Base-by-base conservation (phyloP, 176 grass and related monocot genomes). In the Eragrostis nindensis region DNA sequence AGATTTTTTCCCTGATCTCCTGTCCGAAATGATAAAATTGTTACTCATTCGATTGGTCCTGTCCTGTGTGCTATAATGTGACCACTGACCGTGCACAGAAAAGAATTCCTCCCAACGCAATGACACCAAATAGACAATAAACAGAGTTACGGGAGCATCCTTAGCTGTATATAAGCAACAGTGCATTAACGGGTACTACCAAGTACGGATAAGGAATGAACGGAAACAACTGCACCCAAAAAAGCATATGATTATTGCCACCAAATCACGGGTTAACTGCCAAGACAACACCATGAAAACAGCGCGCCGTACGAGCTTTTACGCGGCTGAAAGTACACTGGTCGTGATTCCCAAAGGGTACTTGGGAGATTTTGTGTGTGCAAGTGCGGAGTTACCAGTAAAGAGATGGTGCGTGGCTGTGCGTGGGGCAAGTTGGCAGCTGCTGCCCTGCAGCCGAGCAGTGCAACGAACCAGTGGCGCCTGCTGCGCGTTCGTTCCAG, bases 281-380 rank as follows among this genome's bases (percentile, higher is more conserved):
- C 17, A 2, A 57, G 32, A 44, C 19, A 6, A 14, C 5, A n/a
- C 25, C n/a, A 13, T 38, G 46, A 59, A 83, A 71, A 56, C 50
- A 78, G 15, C 0, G 56, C 3, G 12, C 66, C 2, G 79, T 66
- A 77, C 80, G 39, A 7, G 39, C 22, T 41, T 88, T 84, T 25
- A 66, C 72, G 43, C 27, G 62, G 52, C 41, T 57, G 46, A 61
- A 68, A 83, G 86, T 84, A 74, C 80, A 84, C 74, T 30, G 65
- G 56, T 19, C 46, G 78, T 80, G 66, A 68, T 81, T 82, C 79
- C 52, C 80, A 6, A 75, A 70, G 44, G 41, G 64, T 74, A 73
- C 56, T 54, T 67, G 18, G 19, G 74, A 62, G 84, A 83, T 83
- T 64, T 79, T 68, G 70, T 57, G 55, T 22, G 54, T 3, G 1